phyloP scores from a whole-genome alignment of 2,329 filamentous ascomycete species.

The Falciphora oryzae region DNA sequence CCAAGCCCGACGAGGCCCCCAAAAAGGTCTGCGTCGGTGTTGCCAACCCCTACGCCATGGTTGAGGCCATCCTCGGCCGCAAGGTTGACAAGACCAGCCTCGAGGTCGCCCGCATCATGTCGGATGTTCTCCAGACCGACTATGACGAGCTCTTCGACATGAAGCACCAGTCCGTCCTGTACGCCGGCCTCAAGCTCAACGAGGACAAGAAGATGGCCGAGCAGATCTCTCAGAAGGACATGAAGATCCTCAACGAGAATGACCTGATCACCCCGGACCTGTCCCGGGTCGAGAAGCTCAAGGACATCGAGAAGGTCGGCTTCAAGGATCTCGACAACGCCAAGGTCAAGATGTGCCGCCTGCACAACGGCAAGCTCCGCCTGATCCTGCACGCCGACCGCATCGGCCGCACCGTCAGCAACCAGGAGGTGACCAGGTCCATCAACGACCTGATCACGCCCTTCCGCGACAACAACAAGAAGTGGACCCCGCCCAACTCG shows the following conservation, averaged over 20 bases:
- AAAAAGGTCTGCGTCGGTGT: conserved; percentile 33
- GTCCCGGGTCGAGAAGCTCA: conserved; percentile 30
- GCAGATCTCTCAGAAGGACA: conserved; percentile 31
- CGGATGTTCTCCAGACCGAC: conserved; percentile 38
- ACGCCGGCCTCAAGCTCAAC: conserved; percentile 35
- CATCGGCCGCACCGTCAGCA: conserved; percentile 31
- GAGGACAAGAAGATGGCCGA: conserved; percentile 31
- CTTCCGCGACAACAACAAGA: conserved; percentile 23
- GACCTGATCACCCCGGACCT: conserved; percentile 38
- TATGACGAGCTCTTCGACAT: conserved; percentile 43
- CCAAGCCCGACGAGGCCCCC: conserved; percentile 29
- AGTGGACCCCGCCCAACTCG: conserved; percentile 34
- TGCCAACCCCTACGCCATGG: conserved; percentile 39
- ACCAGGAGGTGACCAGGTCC: conserved; percentile 32
- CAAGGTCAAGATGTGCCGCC: conserved; percentile 33
- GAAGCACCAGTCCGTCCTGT: conserved; percentile 36
- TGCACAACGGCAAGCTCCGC: conserved; percentile 39
- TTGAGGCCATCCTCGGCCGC: conserved; percentile 36
- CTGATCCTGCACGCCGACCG: conserved; percentile 30
- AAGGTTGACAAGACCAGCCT: conserved; percentile 31
- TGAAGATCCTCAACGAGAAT: conserved; percentile 34
- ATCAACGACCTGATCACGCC: conserved; percentile 35
- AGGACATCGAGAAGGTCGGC: conserved; percentile 34
- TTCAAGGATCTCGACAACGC: conserved; percentile 30
- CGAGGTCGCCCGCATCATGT: conserved; percentile 26